A percentile compares a stretch with the other conserved stretches of the same genome.
phyloP scores from a whole-genome alignment of 306 rosid genomes.

The Senna tora region DNA sequence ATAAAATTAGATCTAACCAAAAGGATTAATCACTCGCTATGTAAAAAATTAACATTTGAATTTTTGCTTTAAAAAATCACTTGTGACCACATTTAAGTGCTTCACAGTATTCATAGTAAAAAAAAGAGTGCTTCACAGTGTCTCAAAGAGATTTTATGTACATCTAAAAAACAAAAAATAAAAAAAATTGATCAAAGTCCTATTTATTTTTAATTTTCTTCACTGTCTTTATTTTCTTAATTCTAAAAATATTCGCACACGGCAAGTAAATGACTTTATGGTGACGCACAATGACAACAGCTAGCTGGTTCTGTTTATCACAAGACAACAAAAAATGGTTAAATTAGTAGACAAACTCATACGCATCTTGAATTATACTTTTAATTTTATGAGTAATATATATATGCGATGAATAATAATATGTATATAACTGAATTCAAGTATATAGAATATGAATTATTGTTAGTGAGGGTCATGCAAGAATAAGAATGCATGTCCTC shows the following conservation, averaged over 20 bases:
- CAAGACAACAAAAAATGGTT: background rate
- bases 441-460: background rate
- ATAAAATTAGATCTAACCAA: too few species aligned
- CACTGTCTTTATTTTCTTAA: background rate
- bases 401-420: background rate
- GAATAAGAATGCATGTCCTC: conserved; percentile 16
- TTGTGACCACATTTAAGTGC: too few species aligned
- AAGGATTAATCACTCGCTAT: too few species aligned
- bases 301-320: background rate
- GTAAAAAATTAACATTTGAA: too few species aligned
- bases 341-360: background rate
- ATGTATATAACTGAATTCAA: background rate
- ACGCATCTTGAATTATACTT: too few species aligned
- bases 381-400: background rate
- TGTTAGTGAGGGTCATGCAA: background rate
- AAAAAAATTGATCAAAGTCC: background rate
- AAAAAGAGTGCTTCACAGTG: too few species aligned
- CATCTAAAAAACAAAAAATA: too few species aligned
- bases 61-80: too few species aligned
- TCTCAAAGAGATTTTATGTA: too few species aligned
- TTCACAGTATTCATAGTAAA: too few species aligned
- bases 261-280: conserved; percentile 22
- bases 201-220: background rate
- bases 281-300: background rate
- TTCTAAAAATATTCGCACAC: conserved; percentile 22